Evolutionary conservation across 495 filamentous ascomycete genomes (phyloP).

Genomic region (Bryoglossum gracile): DNA sequence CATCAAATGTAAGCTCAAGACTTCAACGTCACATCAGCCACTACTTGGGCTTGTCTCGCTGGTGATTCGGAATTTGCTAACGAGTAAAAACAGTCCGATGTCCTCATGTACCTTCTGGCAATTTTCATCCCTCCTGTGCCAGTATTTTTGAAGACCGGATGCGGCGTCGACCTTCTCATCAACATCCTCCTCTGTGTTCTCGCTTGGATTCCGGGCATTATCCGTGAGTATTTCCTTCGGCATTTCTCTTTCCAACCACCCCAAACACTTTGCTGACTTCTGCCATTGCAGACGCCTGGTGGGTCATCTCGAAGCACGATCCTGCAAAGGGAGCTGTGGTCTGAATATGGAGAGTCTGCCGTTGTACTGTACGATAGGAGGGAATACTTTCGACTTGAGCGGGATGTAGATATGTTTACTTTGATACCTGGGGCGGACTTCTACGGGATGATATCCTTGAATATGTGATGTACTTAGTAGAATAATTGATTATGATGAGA

Average conservation of each 20-base stretch:
- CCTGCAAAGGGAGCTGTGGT: too few relatives aligned
- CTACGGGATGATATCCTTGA: too few relatives aligned
- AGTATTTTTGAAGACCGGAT: conserved; percentile 25
- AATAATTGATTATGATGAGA: too few relatives aligned
- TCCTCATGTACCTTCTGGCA: conserved; percentile 25
- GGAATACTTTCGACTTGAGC: too few relatives aligned
- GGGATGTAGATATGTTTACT: too few relatives aligned
- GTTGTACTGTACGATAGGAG: too few relatives aligned
- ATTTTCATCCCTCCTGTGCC: conserved; percentile 24
- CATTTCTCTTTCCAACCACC: background rate
- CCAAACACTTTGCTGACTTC: background rate
- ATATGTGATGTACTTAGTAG: too few relatives aligned
- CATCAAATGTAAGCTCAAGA: background rate
- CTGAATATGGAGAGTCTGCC: too few relatives aligned
- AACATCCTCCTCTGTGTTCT: conserved; percentile 24
- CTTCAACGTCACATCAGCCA: too few relatives aligned
- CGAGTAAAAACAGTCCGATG: conserved; percentile 14
- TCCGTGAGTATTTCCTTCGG: conserved; percentile 11
- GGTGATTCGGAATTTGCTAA: too few relatives aligned
- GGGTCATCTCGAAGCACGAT: conserved; percentile 18
- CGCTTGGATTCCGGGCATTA: conserved; percentile 26
- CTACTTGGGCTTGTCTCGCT: too few relatives aligned
- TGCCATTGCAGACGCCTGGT: conserved; percentile 21
- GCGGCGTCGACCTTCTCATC: conserved; percentile 24
- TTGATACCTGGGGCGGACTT: too few relatives aligned